Evolutionary conservation across 768 basidiomycete genomes (phyloP).

Genomic region (Panellus pusillus): DNA sequence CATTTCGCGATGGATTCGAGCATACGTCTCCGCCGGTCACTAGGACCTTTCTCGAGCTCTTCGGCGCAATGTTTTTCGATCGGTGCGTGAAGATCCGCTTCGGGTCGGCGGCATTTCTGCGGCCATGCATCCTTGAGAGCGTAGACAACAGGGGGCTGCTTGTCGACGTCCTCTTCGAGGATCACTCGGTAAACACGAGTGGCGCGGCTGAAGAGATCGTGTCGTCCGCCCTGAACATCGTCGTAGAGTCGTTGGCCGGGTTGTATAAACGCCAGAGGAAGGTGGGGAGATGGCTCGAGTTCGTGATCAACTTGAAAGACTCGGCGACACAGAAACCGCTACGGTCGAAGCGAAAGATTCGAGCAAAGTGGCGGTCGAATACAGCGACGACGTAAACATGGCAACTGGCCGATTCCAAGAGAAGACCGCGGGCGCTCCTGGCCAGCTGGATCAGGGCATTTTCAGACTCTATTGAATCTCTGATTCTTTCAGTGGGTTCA

Average conservation of each 20-base stretch:
- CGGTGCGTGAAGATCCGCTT: neutral
- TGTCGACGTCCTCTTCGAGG: neutral
- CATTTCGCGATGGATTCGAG: neutral
- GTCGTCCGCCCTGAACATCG: neutral
- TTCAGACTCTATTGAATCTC: too few relatives aligned
- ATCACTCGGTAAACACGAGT: too few relatives aligned
- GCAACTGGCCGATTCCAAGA: neutral
- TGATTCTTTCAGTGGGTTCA: neutral
- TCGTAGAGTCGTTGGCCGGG: neutral
- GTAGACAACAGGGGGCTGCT: neutral
- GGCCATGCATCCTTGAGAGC: slow-evolving; percentile 7
- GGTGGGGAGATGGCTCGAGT: neutral
- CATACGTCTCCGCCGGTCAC: too few relatives aligned
- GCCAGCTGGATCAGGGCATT: neutral
- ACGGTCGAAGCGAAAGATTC: too few relatives aligned
- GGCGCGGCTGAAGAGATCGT: slow-evolving; percentile 8
- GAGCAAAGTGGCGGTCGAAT: neutral
- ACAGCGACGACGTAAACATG: neutral
- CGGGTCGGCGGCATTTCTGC: too few relatives aligned
- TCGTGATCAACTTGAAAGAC: neutral
- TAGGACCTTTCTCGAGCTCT: neutral
- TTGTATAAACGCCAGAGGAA: too few relatives aligned
- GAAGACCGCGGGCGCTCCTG: slow-evolving; percentile 1
- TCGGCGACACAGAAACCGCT: neutral
- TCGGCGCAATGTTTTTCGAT: neutral